Evolutionary conservation across 2,329 filamentous ascomycete genomes (phyloP).

Genomic region (Colletotrichum spaethianum): DNA sequence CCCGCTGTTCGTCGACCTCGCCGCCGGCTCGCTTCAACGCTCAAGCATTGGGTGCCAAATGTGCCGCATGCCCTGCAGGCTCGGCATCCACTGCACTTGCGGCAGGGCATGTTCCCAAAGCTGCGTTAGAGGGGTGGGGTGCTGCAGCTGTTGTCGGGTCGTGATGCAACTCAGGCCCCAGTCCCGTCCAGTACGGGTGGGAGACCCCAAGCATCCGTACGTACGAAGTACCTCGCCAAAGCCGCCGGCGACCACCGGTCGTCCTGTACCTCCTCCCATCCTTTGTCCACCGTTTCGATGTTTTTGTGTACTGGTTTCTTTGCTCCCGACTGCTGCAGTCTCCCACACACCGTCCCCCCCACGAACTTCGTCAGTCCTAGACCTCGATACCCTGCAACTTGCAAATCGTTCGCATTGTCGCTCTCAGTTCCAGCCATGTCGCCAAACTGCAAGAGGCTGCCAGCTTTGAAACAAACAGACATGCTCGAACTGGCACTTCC

Average conservation of each 20-base stretch:
- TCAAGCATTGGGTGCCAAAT: constrained; percentile 36
- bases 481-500: background rate
- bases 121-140: constrained; percentile 29
- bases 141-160: constrained; percentile 21
- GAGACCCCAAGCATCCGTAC: background rate
- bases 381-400: constrained; percentile 10
- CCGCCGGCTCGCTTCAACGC: constrained; percentile 15
- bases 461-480: constrained; percentile 12
- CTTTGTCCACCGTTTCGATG: constrained; percentile 1
- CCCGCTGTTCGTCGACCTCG: constrained; percentile 18
- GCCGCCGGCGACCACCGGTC: background rate
- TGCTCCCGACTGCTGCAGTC: background rate
- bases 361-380: constrained; percentile 10
- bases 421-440: constrained; percentile 5
- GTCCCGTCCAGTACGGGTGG: constrained; percentile 1
- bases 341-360: constrained; percentile 1
- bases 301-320: background rate
- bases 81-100: constrained; percentile 37
- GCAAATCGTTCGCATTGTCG: constrained; percentile 10
- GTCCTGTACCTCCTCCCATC: background rate
- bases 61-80: constrained; percentile 38
- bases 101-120: constrained; percentile 33
- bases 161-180: constrained; percentile 7
- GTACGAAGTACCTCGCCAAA: background rate
- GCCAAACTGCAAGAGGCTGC: constrained; percentile 7